Base-by-base conservation (phyloP, 495 filamentous ascomycete species). In the Saxispiralis lemnorum region DNA sequence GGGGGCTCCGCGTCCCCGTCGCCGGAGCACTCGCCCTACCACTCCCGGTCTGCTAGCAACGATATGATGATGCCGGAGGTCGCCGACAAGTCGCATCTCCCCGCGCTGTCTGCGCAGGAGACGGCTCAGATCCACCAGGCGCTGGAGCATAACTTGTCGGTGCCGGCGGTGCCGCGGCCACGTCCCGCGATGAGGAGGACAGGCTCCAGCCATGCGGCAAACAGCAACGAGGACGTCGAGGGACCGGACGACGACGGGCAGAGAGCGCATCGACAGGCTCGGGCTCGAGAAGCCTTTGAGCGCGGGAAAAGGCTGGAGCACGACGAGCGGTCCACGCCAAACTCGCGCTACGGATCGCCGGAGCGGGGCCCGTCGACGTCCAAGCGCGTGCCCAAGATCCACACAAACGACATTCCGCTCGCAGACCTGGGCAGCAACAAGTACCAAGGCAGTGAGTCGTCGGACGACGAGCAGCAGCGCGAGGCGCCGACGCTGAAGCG, bases 391-490 rank as follows among this genome's bases (percentile, higher is more conserved):
- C 17, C 28, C 10, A 37, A 19, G 12, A 4, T 21, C 2, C 49
- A 55, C 16, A 32, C 56, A 16, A 55, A 63, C 37, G 59, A 62
- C 48, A 61, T 65, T 20, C 53, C 60, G 6, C 44, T 60, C 24
- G 45, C 56, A 15, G 49, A 59, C 19, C 47, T 62, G 50, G 11
- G 44, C 39, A 31, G 52, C 41, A 41, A 54, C 32, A 46, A 57
- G 44, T 45, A 54, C 39, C 40, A 49, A 7, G 59, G 57, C 39
- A 56, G 53, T 37, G 45, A 51, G 7, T 52, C 54, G n/a, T 59
- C 48, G 14, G 57, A 58, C 19, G 46, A 47, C 21, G 35, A 57
- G 10, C 43, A 43, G 24, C 18, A 36, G 2, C 15, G 14, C 6
- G 19, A 31, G 45, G 46, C 44, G 47, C 39, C 45, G 18, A 44